Evolutionary conservation across 2,329 filamentous ascomycete genomes (phyloP), one percentile per base, ranked within the genome.

Genomic region (Epichloe coenophiala): DNA sequence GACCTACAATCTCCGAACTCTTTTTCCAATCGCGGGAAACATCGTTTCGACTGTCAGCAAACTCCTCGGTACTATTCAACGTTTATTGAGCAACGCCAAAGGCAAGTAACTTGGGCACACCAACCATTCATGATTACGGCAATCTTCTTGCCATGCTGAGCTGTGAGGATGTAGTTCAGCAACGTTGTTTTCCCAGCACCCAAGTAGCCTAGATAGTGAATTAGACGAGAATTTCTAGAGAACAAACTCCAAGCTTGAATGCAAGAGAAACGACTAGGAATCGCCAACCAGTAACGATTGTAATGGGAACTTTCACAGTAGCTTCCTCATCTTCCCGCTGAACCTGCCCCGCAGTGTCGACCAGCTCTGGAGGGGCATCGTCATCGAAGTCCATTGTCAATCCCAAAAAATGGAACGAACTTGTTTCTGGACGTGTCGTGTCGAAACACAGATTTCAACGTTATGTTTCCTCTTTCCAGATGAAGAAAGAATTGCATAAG

Each of bases 101-200:
- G 8, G 11, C n/a, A 9, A 8, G n/a, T 12, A 3, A 8, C 13
- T 15, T 27, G 6, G 13, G 17, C 17, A 17, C 21, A 49, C 47
- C 19, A 53, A 63, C 88, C 89, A 67, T 98, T 98, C 72, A 98
- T 80, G 51, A 98, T 97, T 13, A 98, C 93, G 11, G 93, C 93
- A 65, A 98, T 93, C 62, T 89, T 95, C 75, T 97, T 97, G 65
- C 91, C 91, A 75, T 98, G 93, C 54, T 91, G 84, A 52, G 90
- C 89, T 31, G 86, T 95, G 48, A 98, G 73, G 54, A 98, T 97
- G 65, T 97, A 95, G 66, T 98, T 97, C 52, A 98, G 73, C 33
- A 97, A 69, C 0, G 91, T 97, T 0, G 91, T 97, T 68, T 98
- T 98, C 17, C 93, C 93, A 8, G 93, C 88, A 17, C 93, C 93